Evolutionary conservation across 305 asterid genomes (phyloP), one percentile per base, ranked within the genome.

Genomic region (Lippia alba): DNA sequence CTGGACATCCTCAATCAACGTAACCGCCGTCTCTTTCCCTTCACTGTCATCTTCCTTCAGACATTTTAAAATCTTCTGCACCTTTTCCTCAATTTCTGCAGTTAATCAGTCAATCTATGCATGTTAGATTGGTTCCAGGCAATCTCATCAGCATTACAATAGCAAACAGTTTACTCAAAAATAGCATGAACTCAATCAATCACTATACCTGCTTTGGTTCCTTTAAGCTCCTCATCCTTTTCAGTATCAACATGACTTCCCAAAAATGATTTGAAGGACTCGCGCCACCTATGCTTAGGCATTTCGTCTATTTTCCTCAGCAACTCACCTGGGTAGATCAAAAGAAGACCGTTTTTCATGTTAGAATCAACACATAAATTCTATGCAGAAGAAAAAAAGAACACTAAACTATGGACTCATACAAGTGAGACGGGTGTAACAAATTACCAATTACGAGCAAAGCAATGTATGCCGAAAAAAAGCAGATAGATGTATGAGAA

Each of bases 81-180:
- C 78, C 77, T 86, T 88, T 67, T 58, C 82, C 45, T 92, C 97
- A 17, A 84, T 80, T 67, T 87, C 99, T 94, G 96, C 83, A 88
- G 64, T 12, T 41, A 65, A 72, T 46, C 8, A 46, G 64, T 40
- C 80, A 56, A 51, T 40, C 51, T 11, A 36, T 8, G 5, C 9
- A 36, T 3, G 41, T 36, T 56, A 20, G 46, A 32, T 33, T 44
- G 64, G 10, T 64, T 9, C 51, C 18, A 56, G 36, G 51, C 34
- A 20, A 34, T 36, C 17, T n/a, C 12, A 30, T 24, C 30, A 70
- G 67, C 53, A 44, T 16, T 59, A 62, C 18, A 57, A 30, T 17
- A 16, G 67, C 53, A n/a, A 33, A n/a, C 30, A 76, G 39, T 44
- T 72, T 44, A 33, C 18, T 69, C 71, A 69, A 56, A 36, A 54